Percentiles rank a stretch among this genome's conserved stretches.
Conservation (phyloP, 2,329 filamentous ascomycete species). For the Epichloe baconii region DNA sequence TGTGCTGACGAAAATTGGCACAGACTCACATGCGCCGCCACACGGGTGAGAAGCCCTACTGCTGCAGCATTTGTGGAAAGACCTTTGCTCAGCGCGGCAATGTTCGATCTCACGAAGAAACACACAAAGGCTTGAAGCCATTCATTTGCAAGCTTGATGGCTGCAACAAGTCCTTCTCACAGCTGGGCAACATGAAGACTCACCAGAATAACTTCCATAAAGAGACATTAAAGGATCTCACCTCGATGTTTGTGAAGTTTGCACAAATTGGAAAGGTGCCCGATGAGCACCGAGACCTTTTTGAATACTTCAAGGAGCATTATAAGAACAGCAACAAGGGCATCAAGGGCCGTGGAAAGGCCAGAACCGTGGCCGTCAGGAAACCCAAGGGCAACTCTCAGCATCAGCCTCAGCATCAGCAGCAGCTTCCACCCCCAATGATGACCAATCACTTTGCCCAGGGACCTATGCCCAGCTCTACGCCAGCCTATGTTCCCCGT, state of each 20-base stretch:
- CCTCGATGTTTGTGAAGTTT: conserved; percentile 53
- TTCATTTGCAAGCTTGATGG: conserved; percentile 71
- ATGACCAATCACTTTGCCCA: conserved; percentile 13
- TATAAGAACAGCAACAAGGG: conserved; percentile 99
- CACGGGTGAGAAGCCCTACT: conserved; percentile 74
- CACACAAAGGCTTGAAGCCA: conserved; percentile 64
- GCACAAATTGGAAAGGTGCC: conserved; percentile 44
- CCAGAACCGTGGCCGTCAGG: conserved; percentile 46
- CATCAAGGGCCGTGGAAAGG: conserved; percentile 89
- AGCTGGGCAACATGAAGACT: conserved; percentile 86
- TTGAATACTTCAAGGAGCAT: conserved; percentile 72
- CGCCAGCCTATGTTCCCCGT: conserved; percentile 18
- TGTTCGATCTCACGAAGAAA: conserved; percentile 69
- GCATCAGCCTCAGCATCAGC: background rate
- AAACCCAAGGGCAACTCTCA: conserved; percentile 16
- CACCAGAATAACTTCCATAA: conserved; percentile 93
- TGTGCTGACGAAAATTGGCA: background rate
- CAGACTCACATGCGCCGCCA: conserved; percentile 80
- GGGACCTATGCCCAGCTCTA: conserved; percentile 15
- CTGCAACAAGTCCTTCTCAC: conserved; percentile 80
- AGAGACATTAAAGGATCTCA: conserved; percentile 56
- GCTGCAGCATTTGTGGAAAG: conserved; percentile 68
- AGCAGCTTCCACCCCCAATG: conserved; percentile 13
- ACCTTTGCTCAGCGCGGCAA: conserved; percentile 78
- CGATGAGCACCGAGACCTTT: conserved; percentile 55